Evolutionary conservation across 352 stramenopile species (phyloP).

Genomic region (Elongisporangium prolatum): DNA sequence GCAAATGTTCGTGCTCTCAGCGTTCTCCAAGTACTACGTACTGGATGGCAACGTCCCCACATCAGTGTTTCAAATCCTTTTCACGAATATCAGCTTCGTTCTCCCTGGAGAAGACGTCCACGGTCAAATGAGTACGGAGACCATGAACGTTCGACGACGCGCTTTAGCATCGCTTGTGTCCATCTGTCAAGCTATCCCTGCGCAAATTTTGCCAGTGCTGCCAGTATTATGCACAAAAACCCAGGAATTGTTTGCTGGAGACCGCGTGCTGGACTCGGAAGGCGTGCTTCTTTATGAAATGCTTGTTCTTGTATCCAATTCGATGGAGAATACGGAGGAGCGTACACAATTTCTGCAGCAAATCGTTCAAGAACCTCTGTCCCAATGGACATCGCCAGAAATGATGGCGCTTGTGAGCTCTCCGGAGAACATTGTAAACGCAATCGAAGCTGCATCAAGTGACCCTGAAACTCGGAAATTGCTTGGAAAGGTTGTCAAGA

Average conservation of each 20-base stretch:
- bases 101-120: slow-evolving; percentile 65
- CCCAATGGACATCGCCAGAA: slow-evolving; percentile 59
- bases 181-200: slow-evolving; percentile 72
- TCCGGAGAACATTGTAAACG: slow-evolving; percentile 43
- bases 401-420: slow-evolving; percentile 58
- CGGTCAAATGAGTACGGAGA: slow-evolving; percentile 57
- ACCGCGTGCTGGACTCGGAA: slow-evolving; percentile 72
- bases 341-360: slow-evolving; percentile 63
- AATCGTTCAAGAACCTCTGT: slow-evolving; percentile 64
- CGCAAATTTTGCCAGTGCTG: slow-evolving; percentile 72
- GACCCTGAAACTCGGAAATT: slow-evolving; percentile 40
- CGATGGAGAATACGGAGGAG: slow-evolving; percentile 58
- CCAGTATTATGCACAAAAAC: slow-evolving; percentile 65
- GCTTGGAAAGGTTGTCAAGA: slow-evolving; percentile 61
- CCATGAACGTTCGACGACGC: slow-evolving; percentile 63
- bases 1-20: slow-evolving; percentile 58
- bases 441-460: slow-evolving; percentile 35
- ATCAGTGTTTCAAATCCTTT: slow-evolving; percentile 71
- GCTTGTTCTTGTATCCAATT: slow-evolving; percentile 77
- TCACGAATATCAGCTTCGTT: slow-evolving; percentile 67
- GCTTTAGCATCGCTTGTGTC: slow-evolving; percentile 67
- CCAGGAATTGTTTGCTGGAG: slow-evolving; percentile 60
- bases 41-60: slow-evolving; percentile 54
- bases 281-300: slow-evolving; percentile 80
- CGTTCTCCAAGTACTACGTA: slow-evolving; percentile 76